These are phyloP conservation scores for Blastobotrys persicus DNA, from an alignment of 1,139 yeast species.

Conservation along the genomic window DNA sequence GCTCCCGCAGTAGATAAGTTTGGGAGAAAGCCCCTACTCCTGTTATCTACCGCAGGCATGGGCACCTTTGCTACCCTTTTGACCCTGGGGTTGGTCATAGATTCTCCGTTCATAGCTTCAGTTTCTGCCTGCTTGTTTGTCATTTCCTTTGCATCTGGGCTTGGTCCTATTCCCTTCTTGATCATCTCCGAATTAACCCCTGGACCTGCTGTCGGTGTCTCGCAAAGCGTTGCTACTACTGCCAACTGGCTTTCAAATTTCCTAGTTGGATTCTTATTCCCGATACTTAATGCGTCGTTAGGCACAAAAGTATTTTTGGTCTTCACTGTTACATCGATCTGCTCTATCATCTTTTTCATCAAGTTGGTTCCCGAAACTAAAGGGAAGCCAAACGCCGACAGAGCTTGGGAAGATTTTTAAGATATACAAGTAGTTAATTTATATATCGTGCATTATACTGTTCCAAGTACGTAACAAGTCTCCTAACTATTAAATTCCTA, in stretches of 20 bases:
- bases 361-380: conserved; percentile 72
- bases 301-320: conserved; percentile 81
- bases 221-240: conserved; percentile 90
- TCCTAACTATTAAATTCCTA: no score
- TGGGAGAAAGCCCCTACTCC: conserved; percentile 74
- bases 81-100: conserved; percentile 59
- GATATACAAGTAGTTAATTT: neutral
- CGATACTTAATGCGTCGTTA: conserved; percentile 57
- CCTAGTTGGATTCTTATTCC: conserved; percentile 75
- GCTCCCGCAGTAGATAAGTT: conserved; percentile 69
- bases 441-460: neutral
- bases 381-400: conserved; percentile 59
- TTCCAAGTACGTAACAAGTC: no score
- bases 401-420: conserved; percentile 21
- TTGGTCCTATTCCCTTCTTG: conserved; percentile 93
- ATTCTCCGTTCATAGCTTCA: conserved; percentile 54
- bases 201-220: conserved; percentile 71
- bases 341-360: conserved; percentile 22
- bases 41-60: conserved; percentile 68
- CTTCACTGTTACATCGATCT: conserved; percentile 48
- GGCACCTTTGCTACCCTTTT: conserved; percentile 61
- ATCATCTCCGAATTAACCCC: conserved; percentile 88
- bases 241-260: conserved; percentile 92
- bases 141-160: conserved; percentile 80
- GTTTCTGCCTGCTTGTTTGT: conserved; percentile 70